phyloP scores from a whole-genome alignment of 805 yeast species.

The Metschnikowia peoriensis region DNA sequence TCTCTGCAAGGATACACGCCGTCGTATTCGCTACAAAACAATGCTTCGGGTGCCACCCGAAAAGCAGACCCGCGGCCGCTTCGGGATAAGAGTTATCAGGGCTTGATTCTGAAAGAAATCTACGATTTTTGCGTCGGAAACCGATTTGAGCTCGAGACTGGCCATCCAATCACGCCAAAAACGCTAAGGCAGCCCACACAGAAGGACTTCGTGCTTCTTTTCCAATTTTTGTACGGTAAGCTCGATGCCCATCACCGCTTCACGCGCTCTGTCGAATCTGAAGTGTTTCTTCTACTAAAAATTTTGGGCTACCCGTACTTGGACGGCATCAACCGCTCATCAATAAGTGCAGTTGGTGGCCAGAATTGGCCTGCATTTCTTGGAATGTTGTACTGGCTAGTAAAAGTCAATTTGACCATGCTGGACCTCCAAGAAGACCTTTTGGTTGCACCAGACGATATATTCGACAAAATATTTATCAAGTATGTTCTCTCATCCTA shows the following conservation, averaged over 20 bases:
- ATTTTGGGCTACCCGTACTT: slow-evolving; percentile 74
- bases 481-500: slow-evolving; percentile 67
- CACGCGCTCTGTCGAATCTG: slow-evolving; percentile 67
- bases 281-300: slow-evolving; percentile 66
- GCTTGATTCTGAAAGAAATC: slow-evolving; percentile 62
- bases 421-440: slow-evolving; percentile 28
- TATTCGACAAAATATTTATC: slow-evolving; percentile 51
- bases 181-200: slow-evolving; percentile 79
- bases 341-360: slow-evolving; percentile 89
- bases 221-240: slow-evolving; percentile 73
- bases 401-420: slow-evolving; percentile 47
- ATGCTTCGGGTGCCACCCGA: not conserved
- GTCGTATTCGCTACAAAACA: not conserved
- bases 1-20: slow-evolving; percentile 8
- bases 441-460: slow-evolving; percentile 39
- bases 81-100: slow-evolving; percentile 68
- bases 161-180: slow-evolving; percentile 62
- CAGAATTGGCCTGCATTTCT: slow-evolving; percentile 81
- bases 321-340: slow-evolving; percentile 77
- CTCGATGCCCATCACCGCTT: slow-evolving; percentile 79
- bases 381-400: slow-evolving; percentile 83
- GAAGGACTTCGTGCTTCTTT: slow-evolving; percentile 74
- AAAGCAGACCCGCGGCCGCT: slow-evolving; percentile 69
- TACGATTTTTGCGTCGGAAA: slow-evolving; percentile 60
- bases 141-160: slow-evolving; percentile 73